Evolutionary conservation across 2,329 filamentous ascomycete genomes (phyloP), one percentile per base, ranked within the genome.

Genomic region (Penicillium sp.): DNA sequence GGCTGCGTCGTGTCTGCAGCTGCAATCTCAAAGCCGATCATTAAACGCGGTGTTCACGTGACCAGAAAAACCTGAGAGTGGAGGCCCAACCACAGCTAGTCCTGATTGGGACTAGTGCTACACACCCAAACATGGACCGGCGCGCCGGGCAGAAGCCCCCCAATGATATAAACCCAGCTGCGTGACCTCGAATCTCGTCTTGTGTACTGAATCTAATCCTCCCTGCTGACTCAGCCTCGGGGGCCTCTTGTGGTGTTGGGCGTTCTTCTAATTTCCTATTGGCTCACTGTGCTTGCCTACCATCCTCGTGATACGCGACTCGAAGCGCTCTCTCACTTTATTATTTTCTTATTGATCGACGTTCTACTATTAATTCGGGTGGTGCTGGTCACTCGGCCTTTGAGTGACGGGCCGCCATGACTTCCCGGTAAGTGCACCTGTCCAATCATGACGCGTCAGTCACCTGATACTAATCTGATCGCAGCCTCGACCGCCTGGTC

Each of bases 401-500:
- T 68, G 66, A 68, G 66, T 68, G 69, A 69, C 65, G 67, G 66
- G 62, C 66, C 70, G 70, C 70, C 68, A 79, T 79, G 77, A 73
- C 76, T 71, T 79, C 77, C 67, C 76, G 76, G 77, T 79, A 72
- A 76, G 75, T 55, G 26, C 60, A 61, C 55, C 56, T 57, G 53
- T 30, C 68, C 69, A 71, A 68, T 71, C 56, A 65, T 53, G 49
- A 69, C 66, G 66, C 64, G 64, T 64, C 59, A 55, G 51, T 64
- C 61, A 69, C 62, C 53, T 65, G 65, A 70, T 67, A 65, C 75
- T 79, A 75, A 78, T 73, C 63, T 55, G 69, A 67, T 65, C 58
- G 33, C 63, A 92, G 91, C 85, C 86, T 94, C 73, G 91, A 93
- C 82, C 88, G 91, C 76, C 84, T 94, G 71, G 91, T 94, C 83